These are phyloP conservation scores for Biscogniauxia marginata DNA, from an alignment of 2,329 filamentous ascomycete species.

Conservation along the genomic window DNA sequence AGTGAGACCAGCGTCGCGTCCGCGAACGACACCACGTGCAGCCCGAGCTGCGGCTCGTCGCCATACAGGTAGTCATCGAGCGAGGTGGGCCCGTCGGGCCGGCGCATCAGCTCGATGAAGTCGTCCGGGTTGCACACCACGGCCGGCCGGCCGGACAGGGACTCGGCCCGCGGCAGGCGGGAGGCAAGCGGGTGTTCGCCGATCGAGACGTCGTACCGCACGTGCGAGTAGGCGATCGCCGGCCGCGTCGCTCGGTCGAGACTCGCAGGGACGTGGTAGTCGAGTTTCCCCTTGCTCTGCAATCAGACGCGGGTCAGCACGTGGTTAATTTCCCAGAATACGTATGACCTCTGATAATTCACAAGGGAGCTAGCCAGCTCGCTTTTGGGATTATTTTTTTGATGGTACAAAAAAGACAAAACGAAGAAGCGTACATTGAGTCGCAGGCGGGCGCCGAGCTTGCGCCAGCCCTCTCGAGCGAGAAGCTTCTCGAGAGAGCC, in stretches of 20 bases:
- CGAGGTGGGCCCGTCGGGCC: slow-evolving; percentile 24
- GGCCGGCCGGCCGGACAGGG: slow-evolving; percentile 25
- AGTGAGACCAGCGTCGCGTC: slow-evolving; percentile 42
- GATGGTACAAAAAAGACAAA: background rate
- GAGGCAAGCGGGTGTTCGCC: slow-evolving; percentile 41
- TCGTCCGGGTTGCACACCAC: slow-evolving; percentile 27
- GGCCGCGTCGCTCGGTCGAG: slow-evolving; percentile 38
- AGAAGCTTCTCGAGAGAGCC: slow-evolving; percentile 37
- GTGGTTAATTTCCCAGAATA: background rate
- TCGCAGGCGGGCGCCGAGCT: slow-evolving; percentile 43
- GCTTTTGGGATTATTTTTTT: background rate
- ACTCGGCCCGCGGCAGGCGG: slow-evolving; percentile 32
- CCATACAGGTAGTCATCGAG: slow-evolving; percentile 40
- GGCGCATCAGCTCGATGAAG: slow-evolving; percentile 26
- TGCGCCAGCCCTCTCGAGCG: slow-evolving; percentile 42
- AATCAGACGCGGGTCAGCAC: background rate
- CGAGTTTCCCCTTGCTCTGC: slow-evolving; percentile 31
- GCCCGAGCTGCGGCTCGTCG: slow-evolving; percentile 44
- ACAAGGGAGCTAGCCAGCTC: too few relatives aligned
- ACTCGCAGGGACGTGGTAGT: slow-evolving; percentile 40
- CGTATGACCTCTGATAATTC: too few relatives aligned
- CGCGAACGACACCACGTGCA: slow-evolving; percentile 48
- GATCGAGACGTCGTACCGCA: slow-evolving; percentile 35
- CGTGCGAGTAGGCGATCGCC: slow-evolving; percentile 40
- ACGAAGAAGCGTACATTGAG: slow-evolving; percentile 32